Conservation (phyloP, 495 filamentous ascomycete species). For the Cladorrhinum samala region DNA sequence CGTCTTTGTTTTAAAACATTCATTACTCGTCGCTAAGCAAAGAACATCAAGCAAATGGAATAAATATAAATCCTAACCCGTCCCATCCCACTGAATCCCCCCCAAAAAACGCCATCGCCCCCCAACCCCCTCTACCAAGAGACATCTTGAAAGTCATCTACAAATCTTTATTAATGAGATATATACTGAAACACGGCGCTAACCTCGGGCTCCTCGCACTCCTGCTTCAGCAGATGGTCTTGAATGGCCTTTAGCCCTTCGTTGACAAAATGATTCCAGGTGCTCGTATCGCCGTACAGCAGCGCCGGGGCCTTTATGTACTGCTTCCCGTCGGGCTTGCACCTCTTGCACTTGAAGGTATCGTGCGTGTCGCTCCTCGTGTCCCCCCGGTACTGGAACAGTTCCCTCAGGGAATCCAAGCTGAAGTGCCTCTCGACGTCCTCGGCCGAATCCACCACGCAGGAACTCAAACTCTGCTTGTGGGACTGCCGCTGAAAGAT, state of each 20-base stretch:
- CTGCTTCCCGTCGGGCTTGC: conserved; percentile 79
- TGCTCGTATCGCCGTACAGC: conserved; percentile 96
- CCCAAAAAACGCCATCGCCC: not conserved
- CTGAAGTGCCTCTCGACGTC: conserved; percentile 97
- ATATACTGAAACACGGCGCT: conserved; percentile 98
- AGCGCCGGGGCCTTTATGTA: conserved; percentile 84
- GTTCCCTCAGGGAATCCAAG: conserved; percentile 76
- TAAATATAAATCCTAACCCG: too few relatives aligned
- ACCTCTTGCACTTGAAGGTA: conserved; percentile 97
- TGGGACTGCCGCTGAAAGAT: conserved; percentile 98
- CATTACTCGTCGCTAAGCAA: too few relatives aligned
- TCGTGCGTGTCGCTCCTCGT: conserved; percentile 94
- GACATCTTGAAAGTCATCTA: too few relatives aligned
- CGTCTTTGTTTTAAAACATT: too few relatives aligned
- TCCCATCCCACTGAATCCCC: too few relatives aligned
- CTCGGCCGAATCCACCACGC: conserved; percentile 95
- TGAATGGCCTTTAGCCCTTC: conserved; percentile 73
- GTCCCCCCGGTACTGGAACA: conserved; percentile 84
- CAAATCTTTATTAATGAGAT: conserved; percentile 75
- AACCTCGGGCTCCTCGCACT: conserved; percentile 70
- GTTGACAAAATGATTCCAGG: conserved; percentile 96
- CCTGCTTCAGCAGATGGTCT: conserved; percentile 85
- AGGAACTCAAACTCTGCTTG: conserved; percentile 93
- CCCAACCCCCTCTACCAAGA: not conserved
- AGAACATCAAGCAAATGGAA: too few relatives aligned